These are phyloP conservation scores for Candida patagonica DNA, from an alignment of 805 yeast genomes.

Conservation along the genomic window DNA sequence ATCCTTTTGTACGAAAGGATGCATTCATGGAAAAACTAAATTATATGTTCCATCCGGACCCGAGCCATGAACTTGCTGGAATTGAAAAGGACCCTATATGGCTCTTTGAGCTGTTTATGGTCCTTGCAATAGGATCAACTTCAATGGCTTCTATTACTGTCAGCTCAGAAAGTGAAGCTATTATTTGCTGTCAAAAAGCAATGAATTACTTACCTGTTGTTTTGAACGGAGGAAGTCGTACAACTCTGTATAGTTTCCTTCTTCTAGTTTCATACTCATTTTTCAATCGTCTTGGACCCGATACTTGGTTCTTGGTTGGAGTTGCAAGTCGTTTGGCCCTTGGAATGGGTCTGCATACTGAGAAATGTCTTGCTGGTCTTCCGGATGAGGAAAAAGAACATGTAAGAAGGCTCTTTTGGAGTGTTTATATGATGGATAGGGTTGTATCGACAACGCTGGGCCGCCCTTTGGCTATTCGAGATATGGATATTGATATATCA, in stretches of 20 bases:
- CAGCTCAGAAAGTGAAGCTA: slow-evolving; percentile 24
- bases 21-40: slow-evolving; percentile 8
- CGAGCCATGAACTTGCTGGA: slow-evolving; percentile 3
- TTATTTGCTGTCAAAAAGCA: slow-evolving; percentile 34
- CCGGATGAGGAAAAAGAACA: slow-evolving; percentile 15
- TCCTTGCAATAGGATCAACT: slow-evolving; percentile 47
- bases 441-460: slow-evolving; percentile 41
- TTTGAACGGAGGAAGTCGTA: slow-evolving; percentile 31
- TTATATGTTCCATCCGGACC: slow-evolving; percentile 4
- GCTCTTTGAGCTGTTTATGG: slow-evolving; percentile 42
- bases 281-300: slow-evolving; percentile 40
- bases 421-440: slow-evolving; percentile 25
- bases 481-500: slow-evolving; percentile 36
- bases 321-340: slow-evolving; percentile 36
- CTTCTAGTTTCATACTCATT: slow-evolving; percentile 42
- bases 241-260: slow-evolving; percentile 34
- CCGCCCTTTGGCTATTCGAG: slow-evolving; percentile 39
- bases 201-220: slow-evolving; percentile 33
- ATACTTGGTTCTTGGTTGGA: slow-evolving; percentile 47
- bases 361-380: slow-evolving; percentile 13
- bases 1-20: slow-evolving; percentile 13
- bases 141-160: slow-evolving; percentile 29
- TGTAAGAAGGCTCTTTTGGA: slow-evolving; percentile 21
- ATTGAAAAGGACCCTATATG: slow-evolving; percentile 11
- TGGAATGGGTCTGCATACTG: slow-evolving; percentile 39